Evolutionary conservation across 2,329 filamentous ascomycete genomes (phyloP).

Genomic region (Cytospora chrysosperma): DNA sequence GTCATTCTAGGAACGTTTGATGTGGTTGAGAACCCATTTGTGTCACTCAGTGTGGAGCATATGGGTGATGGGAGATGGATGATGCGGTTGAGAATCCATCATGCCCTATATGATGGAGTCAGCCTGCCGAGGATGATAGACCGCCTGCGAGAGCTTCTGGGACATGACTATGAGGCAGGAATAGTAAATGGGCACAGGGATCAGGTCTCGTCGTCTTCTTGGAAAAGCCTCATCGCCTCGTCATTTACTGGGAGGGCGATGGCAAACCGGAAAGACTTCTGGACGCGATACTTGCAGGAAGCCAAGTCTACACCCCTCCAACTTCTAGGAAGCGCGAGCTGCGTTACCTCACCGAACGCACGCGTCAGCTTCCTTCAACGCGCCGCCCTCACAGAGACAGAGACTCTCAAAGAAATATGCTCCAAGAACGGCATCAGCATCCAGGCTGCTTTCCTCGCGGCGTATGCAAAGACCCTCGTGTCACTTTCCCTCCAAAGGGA

Average conservation of each 20-base stretch:
- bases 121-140: slow-evolving; percentile 67
- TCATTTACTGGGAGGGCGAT: slow-evolving; percentile 14
- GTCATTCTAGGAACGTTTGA: slow-evolving; percentile 44
- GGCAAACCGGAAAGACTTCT: slow-evolving; percentile 37
- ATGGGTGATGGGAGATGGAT: slow-evolving; percentile 28
- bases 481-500: slow-evolving; percentile 31
- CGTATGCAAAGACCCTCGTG: slow-evolving; percentile 54
- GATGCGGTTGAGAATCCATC: slow-evolving; percentile 67
- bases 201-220: slow-evolving; percentile 22
- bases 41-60: slow-evolving; percentile 27
- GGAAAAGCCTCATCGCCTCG: slow-evolving; percentile 29
- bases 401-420: slow-evolving; percentile 37
- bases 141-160: slow-evolving; percentile 33
- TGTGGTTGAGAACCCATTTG: slow-evolving; percentile 23
- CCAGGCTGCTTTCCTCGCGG: slow-evolving; percentile 75
- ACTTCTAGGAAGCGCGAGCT: background rate
- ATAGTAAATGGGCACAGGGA: no score
- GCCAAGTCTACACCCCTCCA: slow-evolving; percentile 26
- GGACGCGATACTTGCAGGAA: slow-evolving; percentile 40
- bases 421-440: slow-evolving; percentile 59
- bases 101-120: slow-evolving; percentile 85
- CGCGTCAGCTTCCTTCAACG: slow-evolving; percentile 43
- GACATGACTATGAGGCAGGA: background rate
- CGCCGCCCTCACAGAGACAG: slow-evolving; percentile 42
- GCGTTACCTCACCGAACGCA: background rate